Evolutionary conservation across 2,329 filamentous ascomycete genomes (phyloP).

Genomic region (Myriangium duriaei): DNA sequence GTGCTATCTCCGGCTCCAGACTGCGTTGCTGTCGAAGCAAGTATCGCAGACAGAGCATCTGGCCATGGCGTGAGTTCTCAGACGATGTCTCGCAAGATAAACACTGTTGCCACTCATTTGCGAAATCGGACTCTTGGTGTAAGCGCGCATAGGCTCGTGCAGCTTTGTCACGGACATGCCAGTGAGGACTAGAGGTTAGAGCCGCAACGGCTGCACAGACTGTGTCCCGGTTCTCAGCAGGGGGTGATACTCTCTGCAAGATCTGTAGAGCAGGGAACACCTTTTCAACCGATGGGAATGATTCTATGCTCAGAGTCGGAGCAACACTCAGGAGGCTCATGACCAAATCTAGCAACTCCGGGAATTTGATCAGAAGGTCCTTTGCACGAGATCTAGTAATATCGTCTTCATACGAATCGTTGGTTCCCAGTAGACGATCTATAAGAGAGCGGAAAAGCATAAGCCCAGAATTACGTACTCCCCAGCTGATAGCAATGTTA

Average conservation of each 20-base stretch:
- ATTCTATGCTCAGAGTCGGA: conserved; percentile 5
- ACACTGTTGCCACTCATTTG: conserved; percentile 7
- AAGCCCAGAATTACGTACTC: conserved; percentile 83
- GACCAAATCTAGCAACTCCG: conserved; percentile 51
- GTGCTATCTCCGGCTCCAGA: not conserved
- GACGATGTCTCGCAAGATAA: not conserved
- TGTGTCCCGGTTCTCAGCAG: conserved; percentile 40
- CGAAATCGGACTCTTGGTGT: conserved; percentile 11
- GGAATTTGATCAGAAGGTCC: conserved; percentile 58
- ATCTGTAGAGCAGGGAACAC: conserved; percentile 79
- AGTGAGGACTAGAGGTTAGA: conserved; percentile 57
- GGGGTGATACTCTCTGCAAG: conserved; percentile 57
- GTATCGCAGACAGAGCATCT: conserved; percentile 20
- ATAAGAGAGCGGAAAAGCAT: conserved; percentile 80
- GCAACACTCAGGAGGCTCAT: conserved; percentile 41
- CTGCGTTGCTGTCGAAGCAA: conserved; percentile 6
- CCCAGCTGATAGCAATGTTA: conserved; percentile 50
- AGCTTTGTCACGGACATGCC: conserved; percentile 73
- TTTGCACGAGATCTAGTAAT: conserved; percentile 36
- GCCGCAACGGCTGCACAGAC: conserved; percentile 47
- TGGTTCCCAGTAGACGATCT: conserved; percentile 63
- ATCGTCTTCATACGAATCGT: conserved; percentile 50
- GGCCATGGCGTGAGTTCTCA: conserved; percentile 24
- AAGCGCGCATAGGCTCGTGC: conserved; percentile 50
- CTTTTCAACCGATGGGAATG: conserved; percentile 39